Base-by-base conservation (phyloP, 2,329 filamentous ascomycete species). In the Sporothrix luriei region DNA sequence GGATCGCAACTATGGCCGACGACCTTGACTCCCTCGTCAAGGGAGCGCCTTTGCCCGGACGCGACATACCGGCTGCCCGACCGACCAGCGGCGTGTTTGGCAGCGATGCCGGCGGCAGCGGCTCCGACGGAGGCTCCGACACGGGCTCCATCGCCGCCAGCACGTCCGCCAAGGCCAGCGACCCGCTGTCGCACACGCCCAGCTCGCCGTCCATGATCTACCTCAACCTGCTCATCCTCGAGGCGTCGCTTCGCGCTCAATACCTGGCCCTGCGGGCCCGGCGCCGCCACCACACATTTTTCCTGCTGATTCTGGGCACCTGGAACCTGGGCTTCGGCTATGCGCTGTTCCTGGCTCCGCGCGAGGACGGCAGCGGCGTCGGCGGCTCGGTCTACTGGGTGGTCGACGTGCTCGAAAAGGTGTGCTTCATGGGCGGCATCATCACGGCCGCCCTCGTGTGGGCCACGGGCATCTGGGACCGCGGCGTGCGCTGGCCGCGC, bases 311-410 rank as follows among this genome's bases (percentile, higher is more conserved):
- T 13, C 86, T 99, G 38, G 86, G 87, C 4, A 77, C 90, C 38
- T 99, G 95, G 95, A 89, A 93, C 61, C 81, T 87, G 72, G 90
- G 91, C 76, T 98, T 97, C 80, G 89, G 89, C 73, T 97, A 97
- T 80, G 90, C 92, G 13, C 86, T 98, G 64, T 98, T 97, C 83
- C 86, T 98, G 74, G 91, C 93, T n/a, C 94, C 94, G n/a, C 89
- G 94, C 73, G 94, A 97, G 79, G 94, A 98, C 82, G 94, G 94
- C 73, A 89, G 87, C 74, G 94, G 94, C 49, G 88, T 97, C 6
- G 95, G 95, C 67, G 94, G 95, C 43, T 94, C 91, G 16, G 93
- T 97, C 68, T 99, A 99, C 84, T 98, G 94, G 94, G 90, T 96
- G 38, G 87, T 98, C 3, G 94, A 98, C 76, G 92, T 91, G 78